Percentiles rank a stretch among this genome's conserved stretches.
These are phyloP conservation scores for Herpotrichia juniperi DNA, from an alignment of 2,329 filamentous ascomycete species.

Conservation along the genomic window DNA sequence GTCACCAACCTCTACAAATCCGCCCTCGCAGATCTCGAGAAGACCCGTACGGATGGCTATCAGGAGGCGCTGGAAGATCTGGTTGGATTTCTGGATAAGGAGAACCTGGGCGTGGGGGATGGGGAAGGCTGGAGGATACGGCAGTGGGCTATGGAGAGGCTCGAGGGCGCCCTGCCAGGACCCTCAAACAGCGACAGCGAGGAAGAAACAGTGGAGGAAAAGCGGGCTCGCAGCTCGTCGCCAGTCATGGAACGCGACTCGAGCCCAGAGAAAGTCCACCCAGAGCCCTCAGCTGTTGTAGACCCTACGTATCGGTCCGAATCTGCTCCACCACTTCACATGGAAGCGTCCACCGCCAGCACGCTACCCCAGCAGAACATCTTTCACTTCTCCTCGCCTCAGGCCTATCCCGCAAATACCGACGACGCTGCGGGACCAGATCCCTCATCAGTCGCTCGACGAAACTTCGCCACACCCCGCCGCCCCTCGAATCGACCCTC, in stretches of 20 bases:
- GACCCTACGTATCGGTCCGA: slow-evolving; percentile 30
- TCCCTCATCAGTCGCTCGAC: slow-evolving; percentile 35
- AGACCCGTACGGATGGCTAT: slow-evolving; percentile 81
- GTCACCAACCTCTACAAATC: slow-evolving; percentile 97
- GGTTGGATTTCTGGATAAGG: slow-evolving; percentile 81
- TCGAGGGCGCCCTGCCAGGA: slow-evolving; percentile 66
- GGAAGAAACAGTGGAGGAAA: slow-evolving; percentile 67
- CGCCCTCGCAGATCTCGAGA: slow-evolving; percentile 77
- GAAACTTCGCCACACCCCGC: slow-evolving; percentile 40
- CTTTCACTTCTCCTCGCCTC: slow-evolving; percentile 73
- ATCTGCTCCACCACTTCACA: slow-evolving; percentile 48
- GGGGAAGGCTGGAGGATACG: slow-evolving; percentile 74
- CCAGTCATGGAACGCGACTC: slow-evolving; percentile 62
- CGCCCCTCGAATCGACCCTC: slow-evolving; percentile 43
- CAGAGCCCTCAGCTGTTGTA: slow-evolving; percentile 21
- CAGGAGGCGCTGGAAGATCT: slow-evolving; percentile 94
- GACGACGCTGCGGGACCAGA: slow-evolving; percentile 28
- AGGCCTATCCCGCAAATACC: slow-evolving; percentile 62
- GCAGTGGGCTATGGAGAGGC: slow-evolving; percentile 72
- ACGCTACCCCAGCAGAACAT: slow-evolving; percentile 40
- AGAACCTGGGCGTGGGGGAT: slow-evolving; percentile 77
- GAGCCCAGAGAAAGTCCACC: slow-evolving; percentile 48
- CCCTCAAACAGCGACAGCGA: slow-evolving; percentile 67
- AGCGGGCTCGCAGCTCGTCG: slow-evolving; percentile 65
- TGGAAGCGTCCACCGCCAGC: slow-evolving; percentile 37